These are phyloP conservation scores for Termitomyces heimii DNA, from an alignment of 768 basidiomycete species.

Conservation along the genomic window DNA sequence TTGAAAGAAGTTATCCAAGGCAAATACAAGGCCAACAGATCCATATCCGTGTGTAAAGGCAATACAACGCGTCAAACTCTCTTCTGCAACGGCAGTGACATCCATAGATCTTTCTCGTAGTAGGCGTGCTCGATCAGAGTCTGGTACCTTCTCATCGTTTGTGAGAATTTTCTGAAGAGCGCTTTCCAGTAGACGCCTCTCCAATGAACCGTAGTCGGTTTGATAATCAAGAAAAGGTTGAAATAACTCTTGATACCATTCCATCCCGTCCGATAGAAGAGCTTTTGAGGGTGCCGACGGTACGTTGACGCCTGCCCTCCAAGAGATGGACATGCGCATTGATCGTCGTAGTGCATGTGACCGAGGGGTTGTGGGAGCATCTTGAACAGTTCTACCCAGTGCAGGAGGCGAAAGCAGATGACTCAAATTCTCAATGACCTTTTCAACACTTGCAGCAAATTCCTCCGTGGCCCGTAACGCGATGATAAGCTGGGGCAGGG, in stretches of 20 bases:
- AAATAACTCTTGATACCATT: slow-evolving; percentile 91
- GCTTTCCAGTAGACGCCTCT: slow-evolving; percentile 63
- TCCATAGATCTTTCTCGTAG: slow-evolving; percentile 73
- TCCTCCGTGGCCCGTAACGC: slow-evolving; percentile 75
- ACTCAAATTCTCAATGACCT: slow-evolving; percentile 70
- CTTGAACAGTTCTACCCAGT: slow-evolving; percentile 14
- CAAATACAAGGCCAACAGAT: slow-evolving; percentile 61
- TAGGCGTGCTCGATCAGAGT: slow-evolving; percentile 50
- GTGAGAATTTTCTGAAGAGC: slow-evolving; percentile 44
- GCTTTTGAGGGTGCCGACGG: slow-evolving; percentile 20
- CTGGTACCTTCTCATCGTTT: slow-evolving; percentile 31
- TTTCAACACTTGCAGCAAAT: slow-evolving; percentile 68
- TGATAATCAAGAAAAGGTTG: slow-evolving; percentile 94
- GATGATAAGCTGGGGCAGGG: slow-evolving; percentile 66
- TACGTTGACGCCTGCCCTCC: slow-evolving; percentile 37
- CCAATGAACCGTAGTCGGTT: slow-evolving; percentile 74
- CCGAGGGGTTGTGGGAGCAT: slow-evolving; percentile 9
- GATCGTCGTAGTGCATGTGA: slow-evolving; percentile 46
- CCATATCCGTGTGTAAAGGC: slow-evolving; percentile 91
- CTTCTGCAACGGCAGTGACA: slow-evolving; percentile 74
- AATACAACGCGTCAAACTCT: slow-evolving; percentile 67
- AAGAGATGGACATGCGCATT: slow-evolving; percentile 61
- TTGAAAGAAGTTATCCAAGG: slow-evolving; percentile 67
- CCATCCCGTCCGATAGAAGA: slow-evolving; percentile 31
- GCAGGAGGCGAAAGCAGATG: slow-evolving; percentile 22